Base-by-base conservation (phyloP, 805 yeast genomes). In the Cyberlindnera saturnus region DNA sequence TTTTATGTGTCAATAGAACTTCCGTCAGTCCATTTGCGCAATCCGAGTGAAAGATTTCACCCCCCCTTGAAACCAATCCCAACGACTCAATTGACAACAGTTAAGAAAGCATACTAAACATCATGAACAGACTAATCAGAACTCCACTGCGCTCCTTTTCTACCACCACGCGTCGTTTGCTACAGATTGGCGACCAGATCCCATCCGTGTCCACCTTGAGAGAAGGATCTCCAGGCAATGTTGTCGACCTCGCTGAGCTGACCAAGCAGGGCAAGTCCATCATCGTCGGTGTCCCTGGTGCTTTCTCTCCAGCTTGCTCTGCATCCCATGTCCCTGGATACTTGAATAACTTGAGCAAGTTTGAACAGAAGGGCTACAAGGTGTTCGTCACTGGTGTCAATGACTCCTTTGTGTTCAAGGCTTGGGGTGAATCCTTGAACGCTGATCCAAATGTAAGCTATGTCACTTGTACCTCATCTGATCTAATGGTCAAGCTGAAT, bases 371-470 rank as follows among this genome's bases (percentile, higher is more conserved):
- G 64, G 96, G 96, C n/a, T 71, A 77, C 64, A 65, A 77, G 37
- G 63, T 88, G 40, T 79, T 72, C 55, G 77, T 89, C 35, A 77
- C 89, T 31, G 73, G 93, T 16, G 96, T 86, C 39, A 89, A 89
- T 63, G 96, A 89, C 60, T 75, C 93, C 3, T 89, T 89, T 62
- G 96, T 88, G 39, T 77, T 81, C 57, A 75, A 77, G 53, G 90
- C 93, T 0, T 89, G 96, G 95, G 78, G 76, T 43, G 56, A 66
- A 17, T 56, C 74, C 19, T 23, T 50, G 29, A 42, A 46, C 41
- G 43, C 37, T 14, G 49, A 46, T 36, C 19, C 43, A 3, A 60
- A 67, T 42, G 50, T 46, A 28, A 40, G 49, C 43, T 4, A 4
- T 23, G 11, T 10, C 9, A 2, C 11, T 23, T 23, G 28, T 23